phyloP scores from a whole-genome alignment of 75 land plant genomes.

The Sequoia sempervirens region DNA sequence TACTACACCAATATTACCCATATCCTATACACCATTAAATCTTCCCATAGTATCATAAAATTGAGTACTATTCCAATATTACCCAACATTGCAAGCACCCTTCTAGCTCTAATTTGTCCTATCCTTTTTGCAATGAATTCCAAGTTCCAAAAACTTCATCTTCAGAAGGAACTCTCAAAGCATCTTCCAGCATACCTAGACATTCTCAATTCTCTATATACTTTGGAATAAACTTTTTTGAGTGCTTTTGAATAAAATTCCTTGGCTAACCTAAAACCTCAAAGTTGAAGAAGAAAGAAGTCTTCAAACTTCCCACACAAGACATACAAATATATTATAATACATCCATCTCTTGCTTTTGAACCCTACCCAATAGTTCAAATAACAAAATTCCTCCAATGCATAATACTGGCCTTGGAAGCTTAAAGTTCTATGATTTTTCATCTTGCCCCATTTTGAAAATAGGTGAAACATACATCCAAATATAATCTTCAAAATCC shows the following conservation, averaged over 20 bases:
- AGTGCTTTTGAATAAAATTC: background rate
- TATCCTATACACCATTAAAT: no score
- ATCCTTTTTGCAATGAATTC: conserved; percentile 7
- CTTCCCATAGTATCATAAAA: background rate
- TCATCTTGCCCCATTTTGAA: conserved; percentile 49
- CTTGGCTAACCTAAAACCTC: background rate
- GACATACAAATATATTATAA: conserved; percentile 67
- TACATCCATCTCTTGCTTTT: conserved; percentile 60
- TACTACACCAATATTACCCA: no score
- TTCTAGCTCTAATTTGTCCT: conserved; percentile 9
- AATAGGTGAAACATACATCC: conserved; percentile 39
- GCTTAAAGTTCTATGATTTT: conserved; percentile 63
- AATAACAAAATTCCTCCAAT: conserved; percentile 80
- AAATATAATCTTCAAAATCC: conserved; percentile 16
- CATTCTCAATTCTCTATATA: background rate
- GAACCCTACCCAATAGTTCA: conserved; percentile 82
- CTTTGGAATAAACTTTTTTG: background rate
- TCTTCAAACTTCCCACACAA: background rate
- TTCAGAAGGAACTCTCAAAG: background rate
- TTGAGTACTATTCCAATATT: background rate
- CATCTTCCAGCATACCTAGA: background rate
- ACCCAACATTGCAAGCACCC: conserved; percentile 5
- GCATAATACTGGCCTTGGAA: conserved; percentile 79
- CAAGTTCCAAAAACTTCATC: background rate
- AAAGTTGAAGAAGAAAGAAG: background rate